Percentiles rank a stretch among this genome's conserved stretches.
Conservation (phyloP, 225 moss, liverwort and hornwort genomes). For the Asterella californica region DNA sequence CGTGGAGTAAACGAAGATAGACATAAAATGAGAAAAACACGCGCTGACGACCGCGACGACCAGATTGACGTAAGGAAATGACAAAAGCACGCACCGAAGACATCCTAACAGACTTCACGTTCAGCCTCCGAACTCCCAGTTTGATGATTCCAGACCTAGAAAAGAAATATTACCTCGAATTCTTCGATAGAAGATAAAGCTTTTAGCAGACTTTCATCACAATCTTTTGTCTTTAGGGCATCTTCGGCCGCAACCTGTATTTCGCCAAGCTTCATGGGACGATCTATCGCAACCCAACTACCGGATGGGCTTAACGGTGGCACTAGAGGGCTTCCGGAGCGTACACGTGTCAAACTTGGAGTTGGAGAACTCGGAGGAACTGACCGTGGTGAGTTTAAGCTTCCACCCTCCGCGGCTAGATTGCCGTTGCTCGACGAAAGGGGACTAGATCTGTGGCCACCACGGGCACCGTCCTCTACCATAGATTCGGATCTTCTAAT, state of each 20-base stretch:
- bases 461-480: slow-evolving; percentile 26
- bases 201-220: slow-evolving; percentile 65
- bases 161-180: slow-evolving; percentile 58
- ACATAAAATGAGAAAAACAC: too few relatives aligned
- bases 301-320: slow-evolving; percentile 27
- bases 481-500: slow-evolving; percentile 42
- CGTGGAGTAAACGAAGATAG: neutral
- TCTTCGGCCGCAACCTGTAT: slow-evolving; percentile 96
- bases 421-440: slow-evolving; percentile 53
- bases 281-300: slow-evolving; percentile 56
- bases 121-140: neutral
- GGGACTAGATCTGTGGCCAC: slow-evolving; percentile 11
- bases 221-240: slow-evolving; percentile 68
- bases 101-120: neutral
- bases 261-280: slow-evolving; percentile 87
- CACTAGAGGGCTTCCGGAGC: slow-evolving; percentile 32
- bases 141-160: neutral
- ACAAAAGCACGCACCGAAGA: neutral
- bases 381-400: slow-evolving; percentile 41
- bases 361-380: slow-evolving; percentile 32
- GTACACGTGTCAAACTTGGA: slow-evolving; percentile 28
- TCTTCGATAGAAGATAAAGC: slow-evolving; percentile 77
- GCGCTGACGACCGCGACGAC: neutral
- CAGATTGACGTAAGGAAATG: neutral
- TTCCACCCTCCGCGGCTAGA: slow-evolving; percentile 54